A percentile compares a stretch with the other conserved stretches of the same genome.
Evolutionary conservation across 2,329 filamentous ascomycete genomes (phyloP).

Genomic region (Nemania sp.): DNA sequence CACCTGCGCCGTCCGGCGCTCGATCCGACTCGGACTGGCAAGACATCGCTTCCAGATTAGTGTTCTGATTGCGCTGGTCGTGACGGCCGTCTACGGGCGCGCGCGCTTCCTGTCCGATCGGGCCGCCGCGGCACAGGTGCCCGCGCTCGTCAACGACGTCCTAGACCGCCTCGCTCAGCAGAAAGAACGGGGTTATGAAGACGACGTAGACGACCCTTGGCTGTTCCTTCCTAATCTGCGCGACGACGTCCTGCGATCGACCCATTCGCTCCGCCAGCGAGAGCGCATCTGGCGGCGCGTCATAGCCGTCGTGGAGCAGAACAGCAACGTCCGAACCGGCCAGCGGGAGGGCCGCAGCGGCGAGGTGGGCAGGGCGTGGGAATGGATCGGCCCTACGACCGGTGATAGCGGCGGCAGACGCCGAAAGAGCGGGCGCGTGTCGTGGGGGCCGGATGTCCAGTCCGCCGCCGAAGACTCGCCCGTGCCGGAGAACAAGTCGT

Average conservation of each 20-base stretch:
- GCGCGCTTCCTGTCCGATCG: slow-evolving; percentile 65
- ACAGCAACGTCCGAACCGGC: slow-evolving; percentile 83
- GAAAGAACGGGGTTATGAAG: slow-evolving; percentile 74
- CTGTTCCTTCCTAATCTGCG: slow-evolving; percentile 87
- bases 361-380: slow-evolving; percentile 69
- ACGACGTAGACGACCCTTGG: slow-evolving; percentile 70
- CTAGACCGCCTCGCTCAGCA: slow-evolving; percentile 82
- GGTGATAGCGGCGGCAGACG: slow-evolving; percentile 49
- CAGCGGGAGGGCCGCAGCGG: slow-evolving; percentile 70
- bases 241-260: slow-evolving; percentile 84
- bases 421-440: slow-evolving; percentile 58
- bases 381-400: slow-evolving; percentile 67
- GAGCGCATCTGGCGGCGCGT: slow-evolving; percentile 86
- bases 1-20: slow-evolving; percentile 78
- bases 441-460: slow-evolving; percentile 48
- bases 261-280: slow-evolving; percentile 76
- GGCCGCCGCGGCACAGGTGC: slow-evolving; percentile 73
- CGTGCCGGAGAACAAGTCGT: slow-evolving; percentile 30
- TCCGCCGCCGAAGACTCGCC: slow-evolving; percentile 42
- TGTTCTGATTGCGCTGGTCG: slow-evolving; percentile 59
- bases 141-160: slow-evolving; percentile 80
- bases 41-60: slow-evolving; percentile 86
- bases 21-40: slow-evolving; percentile 78
- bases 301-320: slow-evolving; percentile 83
- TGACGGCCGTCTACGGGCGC: slow-evolving; percentile 65